phyloP scores from a whole-genome alignment of 2,329 filamentous ascomycete species.

The Microdochium paspali region DNA sequence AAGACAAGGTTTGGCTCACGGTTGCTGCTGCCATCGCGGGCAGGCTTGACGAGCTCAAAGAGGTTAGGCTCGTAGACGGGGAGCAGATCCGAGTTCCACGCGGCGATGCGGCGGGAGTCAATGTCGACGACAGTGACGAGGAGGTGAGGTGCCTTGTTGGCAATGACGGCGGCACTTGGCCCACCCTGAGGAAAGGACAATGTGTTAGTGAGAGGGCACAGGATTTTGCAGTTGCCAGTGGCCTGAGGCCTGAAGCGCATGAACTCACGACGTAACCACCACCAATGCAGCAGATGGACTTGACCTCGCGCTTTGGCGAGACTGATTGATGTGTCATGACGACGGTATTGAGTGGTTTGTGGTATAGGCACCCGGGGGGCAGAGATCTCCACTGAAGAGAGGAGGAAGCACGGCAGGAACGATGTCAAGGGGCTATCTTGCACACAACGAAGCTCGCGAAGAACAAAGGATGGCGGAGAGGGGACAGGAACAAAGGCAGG shows the following conservation, averaged over 20 bases:
- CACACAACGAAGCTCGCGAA: not conserved
- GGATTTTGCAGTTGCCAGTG: no score
- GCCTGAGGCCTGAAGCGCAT: no score
- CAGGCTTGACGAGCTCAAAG: conserved; percentile 54
- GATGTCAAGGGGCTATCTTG: not conserved
- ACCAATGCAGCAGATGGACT: conserved; percentile 3
- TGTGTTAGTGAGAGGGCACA: not conserved
- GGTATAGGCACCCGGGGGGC: not conserved
- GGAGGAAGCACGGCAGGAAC: not conserved
- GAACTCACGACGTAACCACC: conserved; percentile 1
- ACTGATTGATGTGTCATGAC: not conserved
- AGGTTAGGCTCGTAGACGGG: conserved; percentile 72
- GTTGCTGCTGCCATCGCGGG: conserved; percentile 46
- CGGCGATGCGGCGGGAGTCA: conserved; percentile 53
- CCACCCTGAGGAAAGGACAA: conserved; percentile 39
- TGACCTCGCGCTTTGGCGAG: conserved; percentile 1
- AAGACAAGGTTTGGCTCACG: conserved; percentile 61
- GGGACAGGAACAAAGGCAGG: not conserved
- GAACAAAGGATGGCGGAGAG: not conserved
- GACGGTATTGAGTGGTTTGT: not conserved
- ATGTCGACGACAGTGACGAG: conserved; percentile 67
- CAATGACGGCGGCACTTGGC: conserved; percentile 66
- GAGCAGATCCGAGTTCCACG: conserved; percentile 65
- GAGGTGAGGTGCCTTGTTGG: conserved; percentile 62
- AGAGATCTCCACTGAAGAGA: not conserved